Conservation (phyloP, 768 basidiomycete species). For the Tricholoma terreum region DNA sequence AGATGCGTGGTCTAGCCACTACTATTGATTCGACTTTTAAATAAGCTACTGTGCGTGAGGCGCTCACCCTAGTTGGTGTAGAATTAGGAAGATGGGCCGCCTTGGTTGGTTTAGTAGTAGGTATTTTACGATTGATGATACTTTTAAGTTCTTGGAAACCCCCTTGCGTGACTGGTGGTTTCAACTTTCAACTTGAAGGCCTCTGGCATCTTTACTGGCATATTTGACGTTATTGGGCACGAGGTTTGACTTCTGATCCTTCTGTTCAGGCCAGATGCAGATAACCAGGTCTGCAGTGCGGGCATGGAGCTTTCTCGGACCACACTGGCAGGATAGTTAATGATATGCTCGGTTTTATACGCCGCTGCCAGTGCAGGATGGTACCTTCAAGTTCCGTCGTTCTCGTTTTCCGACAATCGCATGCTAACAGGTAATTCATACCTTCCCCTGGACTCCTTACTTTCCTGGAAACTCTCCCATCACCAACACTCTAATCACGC, state of each 20-base stretch:
- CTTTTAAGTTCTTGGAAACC: not conserved
- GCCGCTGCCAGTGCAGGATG: no score
- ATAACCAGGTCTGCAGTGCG: slow-evolving; percentile 36
- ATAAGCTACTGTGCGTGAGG: slow-evolving; percentile 13
- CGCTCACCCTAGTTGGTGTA: slow-evolving; percentile 33
- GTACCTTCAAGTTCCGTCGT: slow-evolving; percentile 4
- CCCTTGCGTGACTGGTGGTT: slow-evolving; percentile 50
- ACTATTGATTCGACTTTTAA: slow-evolving; percentile 43
- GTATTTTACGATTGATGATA: slow-evolving; percentile 13
- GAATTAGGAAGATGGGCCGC: slow-evolving; percentile 39
- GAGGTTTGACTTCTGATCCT: slow-evolving; percentile 37
- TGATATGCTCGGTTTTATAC: slow-evolving; percentile 49
- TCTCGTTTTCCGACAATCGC: slow-evolving; percentile 1
- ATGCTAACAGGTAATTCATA: slow-evolving; percentile 36
- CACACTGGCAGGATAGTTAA: slow-evolving; percentile 45
- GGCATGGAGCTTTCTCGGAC: slow-evolving; percentile 55
- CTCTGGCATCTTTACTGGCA: slow-evolving; percentile 55
- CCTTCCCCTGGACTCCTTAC: slow-evolving; percentile 50
- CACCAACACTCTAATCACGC: slow-evolving; percentile 52
- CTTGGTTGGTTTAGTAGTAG: slow-evolving; percentile 49
- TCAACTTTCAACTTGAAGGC: no score
- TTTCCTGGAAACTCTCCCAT: slow-evolving; percentile 56
- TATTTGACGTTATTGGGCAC: slow-evolving; percentile 62
- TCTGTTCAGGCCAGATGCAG: not conserved
- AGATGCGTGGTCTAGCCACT: slow-evolving; percentile 46